These are phyloP conservation scores for Xerocomellus amylosporus DNA, from an alignment of 768 basidiomycete species.

Conservation along the genomic window DNA sequence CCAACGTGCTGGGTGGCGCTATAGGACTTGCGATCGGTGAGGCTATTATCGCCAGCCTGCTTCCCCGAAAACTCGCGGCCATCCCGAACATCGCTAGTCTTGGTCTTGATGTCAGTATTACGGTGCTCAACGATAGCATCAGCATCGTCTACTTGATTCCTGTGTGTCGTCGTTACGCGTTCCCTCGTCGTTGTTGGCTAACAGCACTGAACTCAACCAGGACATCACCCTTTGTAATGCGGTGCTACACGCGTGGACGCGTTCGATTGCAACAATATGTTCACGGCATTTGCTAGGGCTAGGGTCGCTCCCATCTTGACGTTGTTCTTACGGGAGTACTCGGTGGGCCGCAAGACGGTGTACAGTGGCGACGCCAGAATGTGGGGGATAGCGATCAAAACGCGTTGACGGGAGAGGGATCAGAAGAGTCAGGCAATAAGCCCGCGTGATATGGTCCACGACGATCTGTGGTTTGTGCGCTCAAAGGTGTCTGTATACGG, in stretches of 20 bases:
- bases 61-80: conserved; percentile 32
- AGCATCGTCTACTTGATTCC: conserved; percentile 34
- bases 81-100: conserved; percentile 32
- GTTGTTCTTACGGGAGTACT: conserved; percentile 57
- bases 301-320: conserved; percentile 47
- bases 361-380: conserved; percentile 26
- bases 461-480: too few species aligned
- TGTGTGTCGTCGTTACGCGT: conserved; percentile 3
- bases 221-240: conserved; percentile 46
- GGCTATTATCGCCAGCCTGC: conserved; percentile 60
- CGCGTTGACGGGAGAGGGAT: too few species aligned
- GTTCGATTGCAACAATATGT: conserved; percentile 57
- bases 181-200: neutral
- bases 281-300: conserved; percentile 57
- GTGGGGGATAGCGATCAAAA: conserved; percentile 17
- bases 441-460: neutral
- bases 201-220: conserved; percentile 28
- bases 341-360: conserved; percentile 51
- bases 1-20: conserved; percentile 66
- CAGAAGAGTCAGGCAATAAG: neutral
- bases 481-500: neutral
- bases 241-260: conserved; percentile 60
- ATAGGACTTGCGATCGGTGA: conserved; percentile 71
- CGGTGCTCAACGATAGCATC: conserved; percentile 46
- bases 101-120: conserved; percentile 34